A percentile compares a stretch with the other conserved stretches of the same genome.
These are phyloP conservation scores for Nepenthes alata DNA, from an alignment of 179 eudicot genomes.

Conservation along the genomic window DNA sequence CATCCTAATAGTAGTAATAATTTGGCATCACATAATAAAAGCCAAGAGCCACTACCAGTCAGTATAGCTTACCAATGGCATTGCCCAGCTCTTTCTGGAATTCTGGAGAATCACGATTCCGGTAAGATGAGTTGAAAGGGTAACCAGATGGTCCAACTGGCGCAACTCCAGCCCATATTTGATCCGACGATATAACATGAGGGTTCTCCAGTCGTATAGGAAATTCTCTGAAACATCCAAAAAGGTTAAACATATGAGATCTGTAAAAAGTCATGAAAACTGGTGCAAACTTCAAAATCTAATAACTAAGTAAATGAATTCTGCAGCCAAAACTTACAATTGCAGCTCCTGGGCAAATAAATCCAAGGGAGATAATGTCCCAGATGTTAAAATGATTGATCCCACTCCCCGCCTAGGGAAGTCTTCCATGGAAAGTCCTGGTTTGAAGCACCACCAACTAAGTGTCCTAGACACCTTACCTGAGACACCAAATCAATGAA, in stretches of 20 bases:
- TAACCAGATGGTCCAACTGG: conserved; percentile 82
- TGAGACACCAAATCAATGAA: conserved; percentile 23
- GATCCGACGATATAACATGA: conserved; percentile 82
- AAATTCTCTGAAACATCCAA: conserved; percentile 43
- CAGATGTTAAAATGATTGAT: conserved; percentile 92
- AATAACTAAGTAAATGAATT: background rate
- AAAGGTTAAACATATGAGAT: background rate
- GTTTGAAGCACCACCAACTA: conserved; percentile 99
- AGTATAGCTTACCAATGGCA: conserved; percentile 69
- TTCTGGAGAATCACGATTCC: conserved; percentile 66
- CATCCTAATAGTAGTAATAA: no score
- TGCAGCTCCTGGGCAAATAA: conserved; percentile 93
- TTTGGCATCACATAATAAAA: no score
- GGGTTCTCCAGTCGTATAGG: conserved; percentile 93
- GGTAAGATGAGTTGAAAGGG: conserved; percentile 77
- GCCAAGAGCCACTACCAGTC: background rate
- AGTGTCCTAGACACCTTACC: conserved; percentile 69
- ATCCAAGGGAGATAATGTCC: conserved; percentile 94
- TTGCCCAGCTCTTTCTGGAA: conserved; percentile 86
- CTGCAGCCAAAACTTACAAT: conserved; percentile 41
- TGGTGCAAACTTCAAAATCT: background rate
- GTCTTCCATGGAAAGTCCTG: conserved; percentile 91
- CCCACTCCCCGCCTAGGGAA: conserved; percentile 68
- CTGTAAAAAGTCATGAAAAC: conserved; percentile 1
- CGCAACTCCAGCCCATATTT: conserved; percentile 90